A percentile compares a stretch with the other conserved stretches of the same genome.
phyloP scores from a whole-genome alignment of 2,329 filamentous ascomycete species.

The Bipolaris zeicola region DNA sequence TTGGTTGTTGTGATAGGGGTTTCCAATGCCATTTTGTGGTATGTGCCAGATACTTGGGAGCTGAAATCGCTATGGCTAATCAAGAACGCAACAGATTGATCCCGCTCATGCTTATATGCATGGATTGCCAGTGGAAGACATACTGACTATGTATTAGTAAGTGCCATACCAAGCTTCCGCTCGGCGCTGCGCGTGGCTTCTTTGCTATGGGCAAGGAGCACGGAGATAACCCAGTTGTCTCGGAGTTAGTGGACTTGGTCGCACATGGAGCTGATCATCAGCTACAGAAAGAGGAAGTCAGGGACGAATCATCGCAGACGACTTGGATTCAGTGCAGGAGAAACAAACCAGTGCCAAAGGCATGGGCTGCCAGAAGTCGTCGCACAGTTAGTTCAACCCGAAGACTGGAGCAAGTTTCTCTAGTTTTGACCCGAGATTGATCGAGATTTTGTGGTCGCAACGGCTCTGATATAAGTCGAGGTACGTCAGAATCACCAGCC shows the following conservation, averaged over 20 bases:
- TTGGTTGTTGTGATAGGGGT: constrained; percentile 10
- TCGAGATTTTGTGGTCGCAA: neutral
- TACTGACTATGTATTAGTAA: neutral
- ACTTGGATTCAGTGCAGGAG: neutral
- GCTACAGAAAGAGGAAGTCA: too few species aligned
- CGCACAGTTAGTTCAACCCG: neutral
- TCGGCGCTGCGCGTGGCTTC: neutral
- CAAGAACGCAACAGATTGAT: neutral
- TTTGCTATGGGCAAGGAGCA: neutral
- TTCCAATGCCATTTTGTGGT: neutral
- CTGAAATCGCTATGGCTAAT: neutral
- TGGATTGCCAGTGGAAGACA: neutral
- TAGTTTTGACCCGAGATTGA: neutral
- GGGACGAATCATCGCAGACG: neutral
- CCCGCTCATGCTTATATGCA: neutral
- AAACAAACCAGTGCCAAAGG: neutral
- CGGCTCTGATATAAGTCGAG: neutral
- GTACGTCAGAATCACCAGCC: neutral
- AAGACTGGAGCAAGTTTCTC: neutral
- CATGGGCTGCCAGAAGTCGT: neutral
- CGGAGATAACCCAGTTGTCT: constrained; percentile 7
- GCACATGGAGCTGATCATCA: neutral
- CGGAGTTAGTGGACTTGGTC: constrained; percentile 7
- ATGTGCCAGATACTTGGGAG: neutral
- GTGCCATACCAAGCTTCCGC: neutral